phyloP scores from a whole-genome alignment of 1,284 basidiomycete genomes.

The Ceraceosorus bombacis region DNA sequence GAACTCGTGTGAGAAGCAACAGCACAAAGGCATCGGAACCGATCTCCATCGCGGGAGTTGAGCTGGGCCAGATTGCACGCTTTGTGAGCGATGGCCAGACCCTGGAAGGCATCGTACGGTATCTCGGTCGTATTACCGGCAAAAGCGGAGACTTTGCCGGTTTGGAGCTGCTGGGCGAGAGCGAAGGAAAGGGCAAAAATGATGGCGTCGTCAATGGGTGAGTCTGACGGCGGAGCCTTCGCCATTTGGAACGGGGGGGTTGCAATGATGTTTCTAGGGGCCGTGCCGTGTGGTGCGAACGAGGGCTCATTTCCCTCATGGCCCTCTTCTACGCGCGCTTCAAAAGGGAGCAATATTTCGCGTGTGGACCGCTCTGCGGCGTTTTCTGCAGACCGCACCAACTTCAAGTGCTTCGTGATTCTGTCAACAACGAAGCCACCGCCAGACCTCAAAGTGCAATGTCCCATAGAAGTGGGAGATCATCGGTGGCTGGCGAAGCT shows the following conservation, averaged over 20 bases:
- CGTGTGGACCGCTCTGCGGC: conserved; percentile 74
- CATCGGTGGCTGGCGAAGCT: conserved; percentile 9
- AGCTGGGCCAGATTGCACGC: conserved; percentile 8
- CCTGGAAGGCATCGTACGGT: conserved; percentile 36
- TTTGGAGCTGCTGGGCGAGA: conserved; percentile 40
- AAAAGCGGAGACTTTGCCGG: conserved; percentile 40
- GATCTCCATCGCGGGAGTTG: conserved; percentile 1
- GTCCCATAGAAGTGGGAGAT: conserved; percentile 30
- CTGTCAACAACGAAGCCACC: conserved; percentile 34
- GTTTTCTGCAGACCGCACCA: conserved; percentile 80
- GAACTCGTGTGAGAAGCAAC: background rate
- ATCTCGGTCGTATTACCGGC: conserved; percentile 38
- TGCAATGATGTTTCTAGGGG: background rate
- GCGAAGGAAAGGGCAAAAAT: conserved; percentile 83
- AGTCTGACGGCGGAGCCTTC: conserved; percentile 44
- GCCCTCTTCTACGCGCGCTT: conserved; percentile 29
- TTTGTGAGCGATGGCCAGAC: conserved; percentile 2
- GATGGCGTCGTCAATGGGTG: conserved; percentile 82
- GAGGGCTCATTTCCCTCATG: background rate
- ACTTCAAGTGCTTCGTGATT: conserved; percentile 50
- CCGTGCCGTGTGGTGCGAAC: background rate
- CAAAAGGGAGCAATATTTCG: conserved; percentile 70
- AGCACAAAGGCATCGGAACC: background rate
- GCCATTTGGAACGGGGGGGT: too few species aligned
- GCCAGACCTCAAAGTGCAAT: conserved; percentile 41